Evolutionary conservation across 2,329 filamentous ascomycete genomes (phyloP), one percentile per base, ranked within the genome.

Genomic region (Sarocladium oryzae): DNA sequence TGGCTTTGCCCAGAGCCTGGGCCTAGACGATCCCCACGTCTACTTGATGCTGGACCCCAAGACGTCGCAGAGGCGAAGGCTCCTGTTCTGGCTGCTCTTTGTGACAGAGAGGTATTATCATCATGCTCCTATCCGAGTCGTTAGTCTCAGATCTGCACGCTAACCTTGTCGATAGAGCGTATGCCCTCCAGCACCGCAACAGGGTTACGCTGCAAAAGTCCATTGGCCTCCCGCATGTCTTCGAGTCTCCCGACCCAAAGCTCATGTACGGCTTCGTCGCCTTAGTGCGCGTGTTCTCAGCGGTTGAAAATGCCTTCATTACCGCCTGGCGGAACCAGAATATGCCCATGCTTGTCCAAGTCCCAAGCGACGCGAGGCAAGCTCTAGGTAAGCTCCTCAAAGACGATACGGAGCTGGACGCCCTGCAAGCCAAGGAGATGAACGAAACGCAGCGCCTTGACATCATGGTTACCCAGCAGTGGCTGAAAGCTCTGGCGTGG

Each of bases 21-120:
- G 54, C 8, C 36, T 59, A 2, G 55, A 57, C 28, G 52, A 57
- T n/a, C 20, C 40, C 21, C 54, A 52, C 15, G 43, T 52, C 16
- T 59, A 59, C 20, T 18, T 26, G 2, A 49, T 48, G 23, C 38
- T 53, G 21, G 53, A 55, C 16, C 15, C 51, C 4, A 45, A 53
- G 9, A 53, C 46, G n/a, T 52, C 45, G 16, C 55, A 58, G 41
- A 51, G 55, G 15, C 38, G 53, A 11, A 40, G 52, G n/a, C 52
- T 56, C 9, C 40, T 59, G 20, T 59, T 58, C 52, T 59, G 57
- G 57, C 52, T 59, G 6, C 46, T 59, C 3, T 59, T 58, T 38
- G 50, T 59, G 21, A 58, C 56, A 8, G 57, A 59, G 45, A 51
- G 57, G 56, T 58, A 32, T n/a, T n/a, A n/a, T n/a, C n/a, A n/a